phyloP scores from a whole-genome alignment of 768 basidiomycete species.

The Suillus lakei region DNA sequence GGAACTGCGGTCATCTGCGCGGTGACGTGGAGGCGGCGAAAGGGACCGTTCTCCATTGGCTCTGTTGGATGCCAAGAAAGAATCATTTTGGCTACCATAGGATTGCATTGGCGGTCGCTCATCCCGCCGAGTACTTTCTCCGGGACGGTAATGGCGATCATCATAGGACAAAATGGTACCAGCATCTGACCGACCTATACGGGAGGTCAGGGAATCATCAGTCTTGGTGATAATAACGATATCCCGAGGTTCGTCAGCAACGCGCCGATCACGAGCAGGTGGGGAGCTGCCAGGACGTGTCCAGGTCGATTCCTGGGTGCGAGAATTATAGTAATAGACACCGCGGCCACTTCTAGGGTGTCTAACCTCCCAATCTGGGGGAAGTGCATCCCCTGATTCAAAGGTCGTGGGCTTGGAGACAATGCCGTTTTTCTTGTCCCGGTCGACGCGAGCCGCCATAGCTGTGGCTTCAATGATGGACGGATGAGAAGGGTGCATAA shows the following conservation, averaged over 20 bases:
- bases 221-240: constrained; percentile 28
- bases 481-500: constrained; percentile 58
- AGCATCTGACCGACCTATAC: constrained; percentile 34
- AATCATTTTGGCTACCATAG: constrained; percentile 26
- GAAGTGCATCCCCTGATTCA: constrained; percentile 44
- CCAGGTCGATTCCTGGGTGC: constrained; percentile 65
- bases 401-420: constrained; percentile 24
- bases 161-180: constrained; percentile 49
- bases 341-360: constrained; percentile 52
- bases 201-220: constrained; percentile 25
- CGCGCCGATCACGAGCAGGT: constrained; percentile 27
- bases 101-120: constrained; percentile 26
- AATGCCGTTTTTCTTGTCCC: constrained; percentile 48
- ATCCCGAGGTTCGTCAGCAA: constrained; percentile 31
- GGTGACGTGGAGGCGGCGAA: constrained; percentile 29
- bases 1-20: constrained; percentile 26
- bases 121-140: constrained; percentile 32
- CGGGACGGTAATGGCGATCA: constrained; percentile 72
- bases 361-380: constrained; percentile 66
- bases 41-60: constrained; percentile 21
- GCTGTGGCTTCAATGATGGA: constrained; percentile 65
- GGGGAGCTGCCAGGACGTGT: constrained; percentile 46
- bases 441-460: constrained; percentile 53
- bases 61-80: constrained; percentile 29
- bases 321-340: constrained; percentile 61